A percentile compares a stretch with the other conserved stretches of the same genome.
phyloP scores from a whole-genome alignment of 805 yeast species.

The Lachancea sp. region DNA sequence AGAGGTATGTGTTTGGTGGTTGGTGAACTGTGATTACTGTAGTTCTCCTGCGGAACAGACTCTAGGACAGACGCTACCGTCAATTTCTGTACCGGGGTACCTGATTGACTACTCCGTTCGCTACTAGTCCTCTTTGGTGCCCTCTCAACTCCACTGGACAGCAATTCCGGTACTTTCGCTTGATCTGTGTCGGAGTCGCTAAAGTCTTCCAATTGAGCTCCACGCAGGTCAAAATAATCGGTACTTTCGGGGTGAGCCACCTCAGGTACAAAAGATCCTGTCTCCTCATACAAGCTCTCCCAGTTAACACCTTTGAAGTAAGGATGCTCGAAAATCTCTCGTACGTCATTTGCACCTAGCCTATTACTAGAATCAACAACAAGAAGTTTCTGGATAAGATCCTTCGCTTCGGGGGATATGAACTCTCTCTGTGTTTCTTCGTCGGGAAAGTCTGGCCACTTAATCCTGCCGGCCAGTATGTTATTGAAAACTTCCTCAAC shows the following conservation, averaged over 20 bases:
- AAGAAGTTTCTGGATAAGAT: conserved; percentile 59
- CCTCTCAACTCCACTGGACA: conserved; percentile 1
- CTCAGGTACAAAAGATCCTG: conserved; percentile 78
- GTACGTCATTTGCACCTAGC: conserved; percentile 71
- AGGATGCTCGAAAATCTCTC: conserved; percentile 72
- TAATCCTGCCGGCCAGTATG: conserved; percentile 63
- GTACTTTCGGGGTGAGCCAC: conserved; percentile 78
- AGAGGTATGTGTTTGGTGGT: conserved; percentile 37
- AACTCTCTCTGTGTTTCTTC: conserved; percentile 45
- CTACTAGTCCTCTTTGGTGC: conserved; percentile 6
- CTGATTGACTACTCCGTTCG: conserved; percentile 12
- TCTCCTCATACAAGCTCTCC: conserved; percentile 61
- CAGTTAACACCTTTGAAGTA: conserved; percentile 71
- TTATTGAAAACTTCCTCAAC: conserved; percentile 80
- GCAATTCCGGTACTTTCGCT: conserved; percentile 1
- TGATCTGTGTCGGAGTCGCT: conserved; percentile 17
- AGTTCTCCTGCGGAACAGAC: conserved; percentile 22
- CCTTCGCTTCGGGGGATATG: conserved; percentile 64
- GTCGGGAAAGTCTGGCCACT: conserved; percentile 71
- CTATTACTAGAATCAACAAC: conserved; percentile 58
- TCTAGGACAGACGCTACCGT: conserved; percentile 28
- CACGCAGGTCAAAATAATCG: conserved; percentile 85
- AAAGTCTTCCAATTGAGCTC: conserved; percentile 57
- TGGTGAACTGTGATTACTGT: conserved; percentile 33
- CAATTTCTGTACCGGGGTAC: conserved; percentile 23